Evolutionary conservation across 192 early-diverging fungal species (phyloP), one percentile per base, ranked within the genome.

Genomic region (Phycomyces nitens): DNA sequence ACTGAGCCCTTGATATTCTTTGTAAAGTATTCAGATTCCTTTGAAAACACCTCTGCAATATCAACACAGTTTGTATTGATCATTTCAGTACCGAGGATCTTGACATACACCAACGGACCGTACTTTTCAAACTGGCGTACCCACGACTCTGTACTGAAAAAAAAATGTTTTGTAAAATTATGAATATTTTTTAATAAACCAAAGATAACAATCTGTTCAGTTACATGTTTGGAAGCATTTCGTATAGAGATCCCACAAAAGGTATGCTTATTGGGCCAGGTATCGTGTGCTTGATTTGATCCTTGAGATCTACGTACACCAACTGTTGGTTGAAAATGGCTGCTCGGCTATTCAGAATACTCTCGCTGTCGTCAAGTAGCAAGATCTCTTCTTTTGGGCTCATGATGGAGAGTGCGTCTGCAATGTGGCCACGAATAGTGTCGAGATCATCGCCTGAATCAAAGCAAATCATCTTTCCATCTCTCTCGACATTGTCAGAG

Each of bases 21-120:
- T 53, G 66, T 78, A 49, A 82, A 83, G 54, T 64, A 78, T 22
- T 78, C 80, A 15, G 62, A 65, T 53, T 85, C 84, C 39, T 74
- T 66, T 1, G 66, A 63, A 8, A 81, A 62, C 3, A 70, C 26
- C 38, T 80, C 71, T 14, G 72, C 82, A 11, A 79, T 54, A 22
- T 21, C 67, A 5, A 82, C 72, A 51, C 84, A 69, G 16, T 68
- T 73, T 14, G 80, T 83, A 18, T 7, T 49, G 2, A 72, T 34
- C 0, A 41, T 51, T 44, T 65, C 58, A 10, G 20, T 26, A 21
- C 65, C 53, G 51, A 58, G 23, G 16, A 64, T 20, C 5, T 14
- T 75, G 12, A 77, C 42, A 6, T 52, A 58, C 10, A 80, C 62
- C 15, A 79, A 39, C 0, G 70, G 71, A 22, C 69, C 69, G 44